phyloP scores from a whole-genome alignment of 1,284 basidiomycete species.

The Boletus chippewaensis region DNA sequence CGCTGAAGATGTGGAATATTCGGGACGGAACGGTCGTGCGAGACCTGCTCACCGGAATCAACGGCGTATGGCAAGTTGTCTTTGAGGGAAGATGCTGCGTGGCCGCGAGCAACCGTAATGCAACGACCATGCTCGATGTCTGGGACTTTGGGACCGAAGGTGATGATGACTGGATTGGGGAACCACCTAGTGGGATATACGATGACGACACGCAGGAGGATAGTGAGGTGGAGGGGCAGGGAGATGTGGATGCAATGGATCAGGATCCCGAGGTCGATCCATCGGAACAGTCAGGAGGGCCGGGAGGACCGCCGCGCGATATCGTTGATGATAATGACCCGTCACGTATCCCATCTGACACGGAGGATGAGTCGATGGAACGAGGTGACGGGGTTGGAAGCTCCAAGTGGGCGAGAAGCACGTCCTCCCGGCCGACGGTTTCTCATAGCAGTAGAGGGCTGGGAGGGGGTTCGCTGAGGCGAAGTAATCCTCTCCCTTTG shows the following conservation, averaged over 20 bases:
- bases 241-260: conserved; percentile 60
- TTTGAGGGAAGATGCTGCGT: conserved; percentile 91
- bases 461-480: conserved; percentile 20
- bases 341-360: conserved; percentile 20
- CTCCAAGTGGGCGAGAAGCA: conserved; percentile 34
- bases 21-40: conserved; percentile 76
- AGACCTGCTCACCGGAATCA: conserved; percentile 83
- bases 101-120: conserved; percentile 80
- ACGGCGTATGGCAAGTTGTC: conserved; percentile 92
- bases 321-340: conserved; percentile 28
- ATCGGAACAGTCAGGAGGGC: conserved; percentile 45
- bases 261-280: conserved; percentile 48
- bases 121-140: conserved; percentile 74
- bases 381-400: conserved; percentile 30
- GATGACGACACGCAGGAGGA: conserved; percentile 52
- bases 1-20: conserved; percentile 94
- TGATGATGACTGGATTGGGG: conserved; percentile 50
- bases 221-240: conserved; percentile 47
- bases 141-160: conserved; percentile 79
- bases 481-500: conserved; percentile 18
- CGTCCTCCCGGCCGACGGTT: conserved; percentile 21
- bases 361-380: conserved; percentile 31
- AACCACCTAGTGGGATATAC: conserved; percentile 44
- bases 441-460: conserved; percentile 15
- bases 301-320: conserved; percentile 35